These are phyloP conservation scores for Cytidiella melzeri DNA, from an alignment of 768 basidiomycete species.

Conservation along the genomic window DNA sequence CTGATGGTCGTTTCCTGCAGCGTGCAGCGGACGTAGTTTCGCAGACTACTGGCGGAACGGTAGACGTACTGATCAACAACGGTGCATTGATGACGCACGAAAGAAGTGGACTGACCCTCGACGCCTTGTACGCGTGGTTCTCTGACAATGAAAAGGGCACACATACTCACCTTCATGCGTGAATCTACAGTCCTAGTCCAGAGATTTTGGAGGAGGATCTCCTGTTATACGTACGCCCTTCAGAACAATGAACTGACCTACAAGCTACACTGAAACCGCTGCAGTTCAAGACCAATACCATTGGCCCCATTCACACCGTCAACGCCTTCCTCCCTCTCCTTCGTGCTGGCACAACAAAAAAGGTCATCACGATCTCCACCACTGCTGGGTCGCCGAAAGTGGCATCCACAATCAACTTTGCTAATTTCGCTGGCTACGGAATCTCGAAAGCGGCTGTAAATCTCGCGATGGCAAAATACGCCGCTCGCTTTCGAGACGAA, in stretches of 20 bases:
- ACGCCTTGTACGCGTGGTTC: slow-evolving; percentile 13
- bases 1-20: slow-evolving; percentile 3
- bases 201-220: slow-evolving; percentile 17
- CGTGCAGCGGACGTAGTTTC: slow-evolving; percentile 18
- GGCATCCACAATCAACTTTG: slow-evolving; percentile 7
- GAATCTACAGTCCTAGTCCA: background rate
- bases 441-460: slow-evolving; percentile 30
- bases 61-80: slow-evolving; percentile 29
- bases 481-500: slow-evolving; percentile 22
- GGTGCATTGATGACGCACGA: slow-evolving; percentile 17
- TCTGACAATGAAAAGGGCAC: background rate
- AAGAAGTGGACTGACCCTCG: slow-evolving; percentile 8
- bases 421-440: slow-evolving; percentile 17
- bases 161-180: background rate
- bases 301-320: slow-evolving; percentile 25
- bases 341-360: slow-evolving; percentile 22
- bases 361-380: slow-evolving; percentile 24
- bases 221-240: slow-evolving; percentile 6
- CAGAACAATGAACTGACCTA: background rate
- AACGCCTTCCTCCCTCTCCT: slow-evolving; percentile 31
- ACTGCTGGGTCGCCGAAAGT: slow-evolving; percentile 21
- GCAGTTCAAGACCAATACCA: slow-evolving; percentile 26
- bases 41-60: slow-evolving; percentile 19
- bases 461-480: slow-evolving; percentile 29
- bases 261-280: background rate